phyloP scores from a whole-genome alignment of 768 basidiomycete species.

The Ephemerocybe angulata region DNA sequence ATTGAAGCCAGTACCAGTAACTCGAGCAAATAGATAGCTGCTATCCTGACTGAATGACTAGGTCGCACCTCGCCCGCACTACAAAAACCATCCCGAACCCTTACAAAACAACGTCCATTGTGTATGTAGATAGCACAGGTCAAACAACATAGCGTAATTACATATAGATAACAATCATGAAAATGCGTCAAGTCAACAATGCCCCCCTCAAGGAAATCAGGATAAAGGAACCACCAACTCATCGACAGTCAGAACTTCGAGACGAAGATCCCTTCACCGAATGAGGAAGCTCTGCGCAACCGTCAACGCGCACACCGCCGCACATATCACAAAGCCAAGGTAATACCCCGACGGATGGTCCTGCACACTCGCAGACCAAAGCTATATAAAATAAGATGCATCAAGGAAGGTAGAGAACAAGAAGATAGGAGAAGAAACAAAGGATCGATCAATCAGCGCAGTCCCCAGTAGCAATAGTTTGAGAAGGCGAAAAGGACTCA shows the following conservation, averaged over 20 bases:
- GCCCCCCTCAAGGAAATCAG: conserved; percentile 6
- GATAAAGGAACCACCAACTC: conserved; percentile 1
- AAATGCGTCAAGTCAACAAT: no score
- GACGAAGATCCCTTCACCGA: conserved; percentile 38
- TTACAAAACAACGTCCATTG: no score
- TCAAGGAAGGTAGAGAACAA: not conserved
- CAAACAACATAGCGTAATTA: no score
- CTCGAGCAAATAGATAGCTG: no score
- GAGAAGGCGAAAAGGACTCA: conserved; percentile 36
- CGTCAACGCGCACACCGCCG: conserved; percentile 55
- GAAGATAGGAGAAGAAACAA: conserved; percentile 3
- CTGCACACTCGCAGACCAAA: conserved; percentile 72
- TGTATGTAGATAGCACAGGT: no score
- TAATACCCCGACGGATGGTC: conserved; percentile 69
- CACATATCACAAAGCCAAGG: conserved; percentile 68
- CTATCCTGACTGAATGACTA: no score
- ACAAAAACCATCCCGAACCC: no score
- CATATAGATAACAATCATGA: not conserved
- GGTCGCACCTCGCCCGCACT: no score
- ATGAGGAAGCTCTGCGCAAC: conserved; percentile 75
- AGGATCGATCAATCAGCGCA: not conserved
- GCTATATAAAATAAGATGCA: conserved; percentile 33
- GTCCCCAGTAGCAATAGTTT: no score
- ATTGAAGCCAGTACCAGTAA: no score
- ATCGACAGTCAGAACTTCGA: no score